Base-by-base conservation (phyloP, 805 yeast genomes). In the Lachancea thermotolerans region DNA sequence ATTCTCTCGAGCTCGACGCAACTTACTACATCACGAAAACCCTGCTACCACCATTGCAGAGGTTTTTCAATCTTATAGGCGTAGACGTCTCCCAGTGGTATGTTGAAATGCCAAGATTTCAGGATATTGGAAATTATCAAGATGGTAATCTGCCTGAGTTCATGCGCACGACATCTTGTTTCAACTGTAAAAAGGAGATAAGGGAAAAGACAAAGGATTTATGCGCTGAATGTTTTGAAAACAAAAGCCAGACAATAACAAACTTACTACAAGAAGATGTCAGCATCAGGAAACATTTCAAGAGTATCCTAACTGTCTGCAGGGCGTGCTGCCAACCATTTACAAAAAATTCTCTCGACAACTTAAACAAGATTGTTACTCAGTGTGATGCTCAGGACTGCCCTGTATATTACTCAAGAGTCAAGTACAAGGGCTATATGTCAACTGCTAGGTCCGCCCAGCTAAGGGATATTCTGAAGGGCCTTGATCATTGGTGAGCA, bases 11-110 rank as follows among this genome's bases (percentile, higher is more conserved):
- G 39, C 60, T 93, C 15, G 99, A 93, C 56, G 73, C 82, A 16
- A 88, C 85, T 34, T 93, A 93, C 59, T 93, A 93, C 62, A 88
- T 93, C 39, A 75, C 76, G 2, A 83, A 86, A 56, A 87, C 87
- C 2, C 64, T 93, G 39, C 78, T 91, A 8, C 98, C 99, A 1
- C 98, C 99, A 0, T 65, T 93, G 44, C 95, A 87, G 50, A 68
- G 99, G 47, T 68, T 91, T 2, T 85, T 93, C 63, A 84, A 80
- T 54, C 64, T 91, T 11, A 65, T 88, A 46, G 99, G 99, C 0
- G 93, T 85, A 2, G 84, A 88, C 64, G 73, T 90, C 5, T 69
- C 70, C 35, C 70, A 69, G 3, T 93, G 99, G 99, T 85, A 80
- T 50, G 63, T 64, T 10, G 85, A 79, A 25, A 70, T 89, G 68